These are phyloP conservation scores for Nemania serpens DNA, from an alignment of 2,329 filamentous ascomycete species.

Conservation along the genomic window DNA sequence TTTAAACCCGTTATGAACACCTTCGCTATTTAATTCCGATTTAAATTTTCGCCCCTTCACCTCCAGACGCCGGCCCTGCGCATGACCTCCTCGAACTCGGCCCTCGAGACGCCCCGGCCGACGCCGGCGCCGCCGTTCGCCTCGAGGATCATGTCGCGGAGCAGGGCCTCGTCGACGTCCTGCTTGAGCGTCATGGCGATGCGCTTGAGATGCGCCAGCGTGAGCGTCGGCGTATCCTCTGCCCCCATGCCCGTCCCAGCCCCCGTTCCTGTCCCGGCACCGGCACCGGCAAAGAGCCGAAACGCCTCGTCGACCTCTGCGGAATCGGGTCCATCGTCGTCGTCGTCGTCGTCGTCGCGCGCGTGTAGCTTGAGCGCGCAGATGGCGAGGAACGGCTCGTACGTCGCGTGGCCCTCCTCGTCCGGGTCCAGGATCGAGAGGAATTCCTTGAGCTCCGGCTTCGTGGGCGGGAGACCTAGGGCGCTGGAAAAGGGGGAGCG, in stretches of 20 bases:
- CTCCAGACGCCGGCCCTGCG: conserved; percentile 80
- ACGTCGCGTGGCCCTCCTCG: conserved; percentile 75
- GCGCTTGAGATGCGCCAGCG: conserved; percentile 74
- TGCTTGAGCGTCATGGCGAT: conserved; percentile 84
- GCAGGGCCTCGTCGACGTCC: conserved; percentile 78
- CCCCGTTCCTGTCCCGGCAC: conserved; percentile 21
- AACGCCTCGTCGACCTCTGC: conserved; percentile 82
- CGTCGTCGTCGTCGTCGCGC: conserved; percentile 56
- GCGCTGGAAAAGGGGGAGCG: conserved; percentile 58
- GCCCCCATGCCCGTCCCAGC: conserved; percentile 24
- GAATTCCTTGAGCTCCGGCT: conserved; percentile 75
- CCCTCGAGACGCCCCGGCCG: conserved; percentile 70
- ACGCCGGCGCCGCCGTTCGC: conserved; percentile 82
- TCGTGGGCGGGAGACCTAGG: conserved; percentile 73
- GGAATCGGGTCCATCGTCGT: conserved; percentile 52
- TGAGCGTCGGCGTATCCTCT: conserved; percentile 61
- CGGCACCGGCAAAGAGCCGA: conserved; percentile 70
- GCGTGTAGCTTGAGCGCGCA: conserved; percentile 83
- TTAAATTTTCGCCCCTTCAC: conserved; percentile 41
- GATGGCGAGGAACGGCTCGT: conserved; percentile 82
- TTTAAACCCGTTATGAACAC: too few species aligned
- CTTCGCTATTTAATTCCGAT: too few species aligned
- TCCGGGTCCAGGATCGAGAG: conserved; percentile 83
- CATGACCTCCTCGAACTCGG: conserved; percentile 89
- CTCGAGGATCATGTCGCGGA: conserved; percentile 94